Evolutionary conservation across 495 filamentous ascomycete genomes (phyloP).

Genomic region (Hypoxylon rickii): DNA sequence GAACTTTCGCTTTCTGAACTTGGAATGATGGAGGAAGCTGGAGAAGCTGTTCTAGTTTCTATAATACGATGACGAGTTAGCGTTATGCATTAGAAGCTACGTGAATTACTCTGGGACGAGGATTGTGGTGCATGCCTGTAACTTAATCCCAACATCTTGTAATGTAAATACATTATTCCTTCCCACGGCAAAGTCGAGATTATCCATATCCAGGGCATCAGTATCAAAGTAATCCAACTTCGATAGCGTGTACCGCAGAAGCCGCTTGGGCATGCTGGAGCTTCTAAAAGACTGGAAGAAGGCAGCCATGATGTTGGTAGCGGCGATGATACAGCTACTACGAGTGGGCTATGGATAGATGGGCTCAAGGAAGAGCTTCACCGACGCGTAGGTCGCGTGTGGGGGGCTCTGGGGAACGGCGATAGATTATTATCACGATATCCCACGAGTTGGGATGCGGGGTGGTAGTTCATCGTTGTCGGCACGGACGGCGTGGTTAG

Average conservation of each 20-base stretch:
- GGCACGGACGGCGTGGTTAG: conserved; percentile 24
- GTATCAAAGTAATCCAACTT: conserved; percentile 81
- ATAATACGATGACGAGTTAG: conserved; percentile 27
- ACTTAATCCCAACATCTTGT: conserved; percentile 74
- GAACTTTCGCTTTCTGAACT: conserved; percentile 70
- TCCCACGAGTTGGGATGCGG: conserved; percentile 39
- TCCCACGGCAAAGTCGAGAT: conserved; percentile 76
- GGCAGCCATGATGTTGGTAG: conserved; percentile 51
- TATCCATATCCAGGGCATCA: conserved; percentile 76
- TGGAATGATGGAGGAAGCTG: conserved; percentile 70
- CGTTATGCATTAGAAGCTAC: conserved; percentile 18
- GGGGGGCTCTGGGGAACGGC: conserved; percentile 12
- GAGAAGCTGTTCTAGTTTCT: conserved; percentile 77
- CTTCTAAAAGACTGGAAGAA: conserved; percentile 67
- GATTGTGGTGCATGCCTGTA: conserved; percentile 60
- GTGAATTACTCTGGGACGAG: conserved; percentile 8
- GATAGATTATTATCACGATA: conserved; percentile 38
- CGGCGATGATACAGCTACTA: background rate
- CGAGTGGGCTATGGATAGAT: background rate
- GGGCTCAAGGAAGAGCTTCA: conserved; percentile 18
- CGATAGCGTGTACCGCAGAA: conserved; percentile 79
- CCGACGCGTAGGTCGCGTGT: conserved; percentile 37
- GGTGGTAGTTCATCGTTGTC: conserved; percentile 39
- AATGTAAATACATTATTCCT: conserved; percentile 78
- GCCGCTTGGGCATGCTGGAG: conserved; percentile 77